Evolutionary conservation across 2,329 filamentous ascomycete species (phyloP).

Genomic region (Chrysoporthe cubensis): DNA sequence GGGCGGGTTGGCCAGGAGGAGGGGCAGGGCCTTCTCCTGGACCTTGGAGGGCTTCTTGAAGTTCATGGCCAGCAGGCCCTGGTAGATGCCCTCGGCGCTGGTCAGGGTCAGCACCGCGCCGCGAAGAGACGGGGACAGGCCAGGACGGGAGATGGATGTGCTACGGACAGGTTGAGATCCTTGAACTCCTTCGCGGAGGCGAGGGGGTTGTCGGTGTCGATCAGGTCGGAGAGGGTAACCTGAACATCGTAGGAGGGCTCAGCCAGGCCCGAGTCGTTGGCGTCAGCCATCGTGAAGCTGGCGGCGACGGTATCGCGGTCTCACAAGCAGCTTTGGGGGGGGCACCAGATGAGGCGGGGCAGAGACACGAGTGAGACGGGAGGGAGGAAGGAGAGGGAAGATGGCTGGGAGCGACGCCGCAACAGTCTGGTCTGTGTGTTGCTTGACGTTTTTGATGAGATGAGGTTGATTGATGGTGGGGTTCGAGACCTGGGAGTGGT

Average conservation of each 20-base stretch:
- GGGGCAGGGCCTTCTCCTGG: slow-evolving; percentile 89
- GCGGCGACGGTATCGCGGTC: neutral
- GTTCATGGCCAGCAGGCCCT: slow-evolving; percentile 78
- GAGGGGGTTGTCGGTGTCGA: slow-evolving; percentile 86
- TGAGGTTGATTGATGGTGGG: slow-evolving; percentile 16
- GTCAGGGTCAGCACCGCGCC: slow-evolving; percentile 26
- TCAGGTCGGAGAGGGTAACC: slow-evolving; percentile 88
- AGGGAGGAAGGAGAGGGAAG: neutral
- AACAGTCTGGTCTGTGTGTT: neutral
- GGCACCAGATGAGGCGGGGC: neutral
- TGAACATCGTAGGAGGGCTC: slow-evolving; percentile 88
- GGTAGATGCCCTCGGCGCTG: slow-evolving; percentile 66
- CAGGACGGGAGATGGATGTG: neutral
- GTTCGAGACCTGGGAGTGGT: neutral
- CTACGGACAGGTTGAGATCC: slow-evolving; percentile 78
- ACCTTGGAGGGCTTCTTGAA: slow-evolving; percentile 98
- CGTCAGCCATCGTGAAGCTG: slow-evolving; percentile 29
- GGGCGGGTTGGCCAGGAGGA: slow-evolving; percentile 85
- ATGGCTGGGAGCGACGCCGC: neutral
- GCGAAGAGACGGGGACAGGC: slow-evolving; percentile 29
- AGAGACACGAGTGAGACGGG: neutral
- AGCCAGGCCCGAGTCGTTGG: slow-evolving; percentile 55
- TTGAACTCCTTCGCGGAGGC: slow-evolving; percentile 84
- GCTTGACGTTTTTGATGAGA: neutral
- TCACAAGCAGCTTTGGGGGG: slow-evolving; percentile 28